These are phyloP conservation scores for Phialocephala subalpina DNA, from an alignment of 2,329 filamentous ascomycete species.

Conservation along the genomic window DNA sequence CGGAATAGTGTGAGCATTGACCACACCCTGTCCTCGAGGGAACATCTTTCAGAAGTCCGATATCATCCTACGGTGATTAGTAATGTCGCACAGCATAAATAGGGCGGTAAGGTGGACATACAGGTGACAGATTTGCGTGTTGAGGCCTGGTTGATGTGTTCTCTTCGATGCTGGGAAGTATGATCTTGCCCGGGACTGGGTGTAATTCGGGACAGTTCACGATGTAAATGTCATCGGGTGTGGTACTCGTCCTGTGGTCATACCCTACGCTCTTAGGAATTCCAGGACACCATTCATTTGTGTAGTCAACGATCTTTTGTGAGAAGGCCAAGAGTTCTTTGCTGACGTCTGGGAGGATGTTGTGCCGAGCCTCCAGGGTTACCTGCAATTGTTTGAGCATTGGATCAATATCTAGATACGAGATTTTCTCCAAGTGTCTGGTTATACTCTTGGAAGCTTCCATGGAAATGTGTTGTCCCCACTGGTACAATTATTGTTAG, in stretches of 20 bases:
- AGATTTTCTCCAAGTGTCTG: slow-evolving; percentile 7
- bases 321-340: slow-evolving; percentile 11
- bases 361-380: slow-evolving; percentile 11
- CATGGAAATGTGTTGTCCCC: slow-evolving; percentile 6
- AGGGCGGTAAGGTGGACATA: not conserved
- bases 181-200: slow-evolving; percentile 8
- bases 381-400: slow-evolving; percentile 8
- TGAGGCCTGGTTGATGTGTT: not conserved
- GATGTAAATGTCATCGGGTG: slow-evolving; percentile 13
- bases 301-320: slow-evolving; percentile 15
- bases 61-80: slow-evolving; percentile 6
- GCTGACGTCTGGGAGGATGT: slow-evolving; percentile 10
- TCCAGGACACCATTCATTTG: slow-evolving; percentile 19
- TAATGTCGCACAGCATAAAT: not conserved
- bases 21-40: slow-evolving; percentile 9
- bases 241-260: not conserved
- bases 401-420: slow-evolving; percentile 6
- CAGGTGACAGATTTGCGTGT: slow-evolving; percentile 8
- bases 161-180: slow-evolving; percentile 3
- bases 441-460: slow-evolving; percentile 12
- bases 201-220: slow-evolving; percentile 19
- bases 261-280: not conserved
- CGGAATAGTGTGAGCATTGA: slow-evolving; percentile 18
- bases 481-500: slow-evolving; percentile 1
- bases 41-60: slow-evolving; percentile 15